Conservation (phyloP, 1,284 basidiomycete species). For the Sphagnurus paluster region DNA sequence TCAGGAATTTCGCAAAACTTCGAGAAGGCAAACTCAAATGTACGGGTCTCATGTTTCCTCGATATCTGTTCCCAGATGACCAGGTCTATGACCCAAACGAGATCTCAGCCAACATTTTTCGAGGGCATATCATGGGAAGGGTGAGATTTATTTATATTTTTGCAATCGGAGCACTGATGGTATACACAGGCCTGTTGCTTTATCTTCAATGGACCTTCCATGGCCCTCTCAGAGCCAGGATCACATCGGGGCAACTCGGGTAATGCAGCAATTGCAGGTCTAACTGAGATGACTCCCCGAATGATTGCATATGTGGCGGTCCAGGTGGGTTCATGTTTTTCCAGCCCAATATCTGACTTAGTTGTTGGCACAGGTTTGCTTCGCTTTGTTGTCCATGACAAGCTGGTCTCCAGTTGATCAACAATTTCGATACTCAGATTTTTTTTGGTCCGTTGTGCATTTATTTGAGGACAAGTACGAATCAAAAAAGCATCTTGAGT, state of each 20-base stretch:
- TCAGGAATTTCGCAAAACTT: constrained; percentile 7
- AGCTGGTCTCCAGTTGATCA: constrained; percentile 14
- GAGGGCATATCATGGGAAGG: constrained; percentile 18
- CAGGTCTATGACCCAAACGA: constrained; percentile 14
- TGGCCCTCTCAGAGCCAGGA: constrained; percentile 15
- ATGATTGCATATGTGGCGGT: constrained; percentile 20
- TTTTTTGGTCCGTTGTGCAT: constrained; percentile 21
- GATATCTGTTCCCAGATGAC: constrained; percentile 20
- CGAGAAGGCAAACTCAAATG: constrained; percentile 9
- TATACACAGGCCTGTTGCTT: constrained; percentile 8
- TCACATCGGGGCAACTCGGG: constrained; percentile 14
- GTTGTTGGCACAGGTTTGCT: constrained; percentile 12
- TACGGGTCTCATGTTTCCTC: constrained; percentile 12
- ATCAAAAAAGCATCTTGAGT: not conserved
- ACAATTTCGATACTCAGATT: constrained; percentile 20
- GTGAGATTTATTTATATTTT: constrained; percentile 11
- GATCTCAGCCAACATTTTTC: constrained; percentile 9
- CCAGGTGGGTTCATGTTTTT: constrained; percentile 14
- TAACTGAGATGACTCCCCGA: constrained; percentile 10
- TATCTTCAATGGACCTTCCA: constrained; percentile 16
- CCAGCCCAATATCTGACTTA: not conserved
- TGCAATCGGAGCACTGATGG: constrained; percentile 6
- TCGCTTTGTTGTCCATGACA: constrained; percentile 14
- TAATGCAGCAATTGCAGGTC: constrained; percentile 14
- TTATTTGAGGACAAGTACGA: constrained; percentile 18